Percentiles rank a stretch among this genome's conserved stretches.
These are phyloP conservation scores for Lachnellula willkommii DNA, from an alignment of 2,329 filamentous ascomycete genomes.

Conservation along the genomic window DNA sequence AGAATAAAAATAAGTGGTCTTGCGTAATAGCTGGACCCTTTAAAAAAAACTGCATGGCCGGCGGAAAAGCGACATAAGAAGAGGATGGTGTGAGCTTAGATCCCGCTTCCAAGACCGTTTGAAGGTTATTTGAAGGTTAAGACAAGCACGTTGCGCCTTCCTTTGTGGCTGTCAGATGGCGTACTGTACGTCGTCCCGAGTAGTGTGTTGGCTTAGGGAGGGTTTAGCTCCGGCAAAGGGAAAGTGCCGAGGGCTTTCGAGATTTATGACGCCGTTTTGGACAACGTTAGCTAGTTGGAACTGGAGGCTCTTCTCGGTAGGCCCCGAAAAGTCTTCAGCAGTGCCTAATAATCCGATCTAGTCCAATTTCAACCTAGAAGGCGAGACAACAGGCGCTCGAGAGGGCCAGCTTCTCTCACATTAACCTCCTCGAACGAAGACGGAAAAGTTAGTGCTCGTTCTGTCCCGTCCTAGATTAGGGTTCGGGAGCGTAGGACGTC, in stretches of 20 bases:
- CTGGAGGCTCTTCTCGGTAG: slow-evolving; percentile 21
- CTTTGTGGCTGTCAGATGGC: slow-evolving; percentile 10
- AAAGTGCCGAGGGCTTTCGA: slow-evolving; percentile 11
- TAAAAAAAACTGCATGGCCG: slow-evolving; percentile 9
- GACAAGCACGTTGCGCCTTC: slow-evolving; percentile 14
- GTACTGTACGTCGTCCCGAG: slow-evolving; percentile 12
- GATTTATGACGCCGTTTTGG: slow-evolving; percentile 11
- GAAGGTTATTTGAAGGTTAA: slow-evolving; percentile 9
- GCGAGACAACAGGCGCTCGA: slow-evolving; percentile 11
- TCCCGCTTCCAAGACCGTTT: slow-evolving; percentile 14
- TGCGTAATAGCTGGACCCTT: slow-evolving; percentile 6
- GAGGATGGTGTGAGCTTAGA: slow-evolving; percentile 14
- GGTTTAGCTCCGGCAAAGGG: slow-evolving; percentile 9
- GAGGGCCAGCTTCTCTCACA: slow-evolving; percentile 3
- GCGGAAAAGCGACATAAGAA: slow-evolving; percentile 9
- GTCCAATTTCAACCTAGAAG: slow-evolving; percentile 7
- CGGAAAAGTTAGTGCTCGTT: neutral
- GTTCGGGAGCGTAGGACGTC: neutral
- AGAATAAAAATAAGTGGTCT: slow-evolving; percentile 7
- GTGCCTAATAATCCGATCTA: slow-evolving; percentile 8
- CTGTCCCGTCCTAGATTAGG: slow-evolving; percentile 11
- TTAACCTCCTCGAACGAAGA: slow-evolving; percentile 1
- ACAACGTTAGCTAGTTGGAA: neutral
- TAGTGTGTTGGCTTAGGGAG: slow-evolving; percentile 4
- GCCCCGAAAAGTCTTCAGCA: slow-evolving; percentile 17